These are phyloP conservation scores for Elsinoe australis DNA, from an alignment of 2,329 filamentous ascomycete species.

Conservation along the genomic window DNA sequence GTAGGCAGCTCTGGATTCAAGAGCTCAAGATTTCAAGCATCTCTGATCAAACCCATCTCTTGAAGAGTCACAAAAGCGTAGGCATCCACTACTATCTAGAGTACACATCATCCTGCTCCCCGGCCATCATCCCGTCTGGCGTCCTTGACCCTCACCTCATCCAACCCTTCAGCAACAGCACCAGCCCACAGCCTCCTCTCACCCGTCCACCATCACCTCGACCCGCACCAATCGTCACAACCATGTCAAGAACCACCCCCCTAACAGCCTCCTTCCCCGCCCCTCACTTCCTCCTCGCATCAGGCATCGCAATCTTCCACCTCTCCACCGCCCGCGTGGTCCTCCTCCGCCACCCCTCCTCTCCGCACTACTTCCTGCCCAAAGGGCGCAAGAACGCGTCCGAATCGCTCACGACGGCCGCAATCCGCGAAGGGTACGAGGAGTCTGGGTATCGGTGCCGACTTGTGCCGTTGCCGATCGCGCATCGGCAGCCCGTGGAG, in stretches of 20 bases:
- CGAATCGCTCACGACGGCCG: slow-evolving; percentile 37
- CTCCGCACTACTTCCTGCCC: slow-evolving; percentile 42
- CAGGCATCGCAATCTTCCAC: slow-evolving; percentile 46
- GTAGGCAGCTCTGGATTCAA: no score
- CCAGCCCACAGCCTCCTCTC: background rate
- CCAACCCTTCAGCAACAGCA: background rate
- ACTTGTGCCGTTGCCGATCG: slow-evolving; percentile 39
- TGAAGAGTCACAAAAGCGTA: no score
- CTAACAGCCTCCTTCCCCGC: slow-evolving; percentile 24
- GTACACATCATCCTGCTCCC: no score
- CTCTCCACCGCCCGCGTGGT: slow-evolving; percentile 40
- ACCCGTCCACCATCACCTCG: background rate
- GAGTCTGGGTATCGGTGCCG: slow-evolving; percentile 46
- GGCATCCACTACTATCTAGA: no score
- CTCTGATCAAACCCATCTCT: no score
- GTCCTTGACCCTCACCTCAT: no score
- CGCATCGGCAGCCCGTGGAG: slow-evolving; percentile 38
- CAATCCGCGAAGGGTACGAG: slow-evolving; percentile 45
- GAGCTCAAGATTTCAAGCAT: no score
- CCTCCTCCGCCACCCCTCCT: slow-evolving; percentile 38
- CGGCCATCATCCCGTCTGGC: no score
- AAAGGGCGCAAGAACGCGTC: slow-evolving; percentile 43
- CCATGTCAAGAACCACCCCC: no score
- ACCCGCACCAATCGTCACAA: no score
- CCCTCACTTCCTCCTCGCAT: slow-evolving; percentile 29